Evolutionary conservation across 2,329 filamentous ascomycete genomes (phyloP).

Genomic region (Dichotomopilus funicola): DNA sequence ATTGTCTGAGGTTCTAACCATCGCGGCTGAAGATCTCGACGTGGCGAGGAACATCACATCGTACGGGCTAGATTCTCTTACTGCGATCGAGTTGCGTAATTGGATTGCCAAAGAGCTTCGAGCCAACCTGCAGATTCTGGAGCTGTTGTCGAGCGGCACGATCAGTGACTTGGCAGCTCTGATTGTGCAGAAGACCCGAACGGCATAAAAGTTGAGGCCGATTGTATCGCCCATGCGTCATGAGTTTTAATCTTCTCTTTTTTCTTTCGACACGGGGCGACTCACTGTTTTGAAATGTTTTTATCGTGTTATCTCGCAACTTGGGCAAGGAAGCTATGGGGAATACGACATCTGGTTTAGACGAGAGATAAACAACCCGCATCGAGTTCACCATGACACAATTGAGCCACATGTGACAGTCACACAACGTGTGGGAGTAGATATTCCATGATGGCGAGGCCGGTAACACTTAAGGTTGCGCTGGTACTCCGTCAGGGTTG

Average conservation of each 20-base stretch:
- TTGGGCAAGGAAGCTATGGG: no score
- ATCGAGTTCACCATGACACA: no score
- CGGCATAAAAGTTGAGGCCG: background rate
- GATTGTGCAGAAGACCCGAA: slow-evolving; percentile 21
- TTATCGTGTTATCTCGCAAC: no score
- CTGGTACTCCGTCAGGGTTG: no score
- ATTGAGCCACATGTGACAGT: no score
- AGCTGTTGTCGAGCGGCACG: slow-evolving; percentile 24
- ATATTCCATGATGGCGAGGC: no score
- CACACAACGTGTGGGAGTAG: no score
- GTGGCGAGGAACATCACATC: slow-evolving; percentile 23
- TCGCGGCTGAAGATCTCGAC: slow-evolving; percentile 23
- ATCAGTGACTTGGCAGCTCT: slow-evolving; percentile 21
- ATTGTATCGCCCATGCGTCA: background rate
- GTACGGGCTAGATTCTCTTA: slow-evolving; percentile 27
- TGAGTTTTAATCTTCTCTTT: background rate
- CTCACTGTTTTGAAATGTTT: no score
- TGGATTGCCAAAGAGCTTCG: slow-evolving; percentile 26
- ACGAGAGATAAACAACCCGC: no score
- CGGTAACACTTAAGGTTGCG: no score
- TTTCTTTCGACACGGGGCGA: no score
- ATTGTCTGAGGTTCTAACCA: slow-evolving; percentile 25
- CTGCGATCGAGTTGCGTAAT: slow-evolving; percentile 28
- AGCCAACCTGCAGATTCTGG: slow-evolving; percentile 24
- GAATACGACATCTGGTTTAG: no score